Evolutionary conservation across 2,329 filamentous ascomycete genomes (phyloP).

Genomic region (Pseudogymnoascus sp.): DNA sequence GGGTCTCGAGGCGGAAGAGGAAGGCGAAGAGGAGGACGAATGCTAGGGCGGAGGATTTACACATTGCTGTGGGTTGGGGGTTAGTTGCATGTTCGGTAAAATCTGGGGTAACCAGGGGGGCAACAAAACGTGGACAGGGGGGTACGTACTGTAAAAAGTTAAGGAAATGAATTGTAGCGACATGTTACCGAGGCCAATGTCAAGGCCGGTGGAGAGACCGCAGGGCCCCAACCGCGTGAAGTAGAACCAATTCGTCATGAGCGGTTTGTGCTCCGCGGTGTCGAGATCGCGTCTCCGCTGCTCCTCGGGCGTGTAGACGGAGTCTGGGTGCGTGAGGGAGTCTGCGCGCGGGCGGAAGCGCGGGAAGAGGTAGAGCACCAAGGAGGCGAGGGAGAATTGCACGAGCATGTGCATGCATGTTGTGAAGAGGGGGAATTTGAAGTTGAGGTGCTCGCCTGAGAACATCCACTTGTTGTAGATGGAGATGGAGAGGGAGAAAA

Average conservation of each 20-base stretch:
- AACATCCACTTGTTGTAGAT: conserved; percentile 99
- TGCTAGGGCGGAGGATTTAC: conserved; percentile 91
- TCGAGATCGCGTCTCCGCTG: conserved; percentile 24
- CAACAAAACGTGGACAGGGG: too few species aligned
- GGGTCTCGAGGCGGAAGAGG: conserved; percentile 80
- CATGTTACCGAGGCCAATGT: conserved; percentile 93
- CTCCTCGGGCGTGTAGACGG: conserved; percentile 23
- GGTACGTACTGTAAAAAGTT: conserved; percentile 79
- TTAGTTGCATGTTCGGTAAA: conserved; percentile 14
- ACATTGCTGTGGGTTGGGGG: conserved; percentile 60
- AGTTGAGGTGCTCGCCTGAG: conserved; percentile 73
- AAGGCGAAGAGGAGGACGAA: conserved; percentile 96
- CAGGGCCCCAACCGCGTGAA: conserved; percentile 86
- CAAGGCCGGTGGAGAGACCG: conserved; percentile 83
- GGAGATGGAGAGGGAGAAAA: conserved; percentile 89
- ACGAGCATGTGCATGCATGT: conserved; percentile 94
- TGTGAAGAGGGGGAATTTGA: conserved; percentile 90
- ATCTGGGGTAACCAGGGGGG: background rate
- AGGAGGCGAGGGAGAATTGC: conserved; percentile 71
- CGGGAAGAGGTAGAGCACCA: conserved; percentile 76
- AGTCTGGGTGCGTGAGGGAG: conserved; percentile 28
- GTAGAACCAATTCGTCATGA: conserved; percentile 88
- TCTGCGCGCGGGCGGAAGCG: conserved; percentile 61
- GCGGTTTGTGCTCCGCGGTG: conserved; percentile 32
- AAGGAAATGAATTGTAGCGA: conserved; percentile 93